These are phyloP conservation scores for Scedosporium boydii DNA, from an alignment of 2,329 filamentous ascomycete species.

Conservation along the genomic window DNA sequence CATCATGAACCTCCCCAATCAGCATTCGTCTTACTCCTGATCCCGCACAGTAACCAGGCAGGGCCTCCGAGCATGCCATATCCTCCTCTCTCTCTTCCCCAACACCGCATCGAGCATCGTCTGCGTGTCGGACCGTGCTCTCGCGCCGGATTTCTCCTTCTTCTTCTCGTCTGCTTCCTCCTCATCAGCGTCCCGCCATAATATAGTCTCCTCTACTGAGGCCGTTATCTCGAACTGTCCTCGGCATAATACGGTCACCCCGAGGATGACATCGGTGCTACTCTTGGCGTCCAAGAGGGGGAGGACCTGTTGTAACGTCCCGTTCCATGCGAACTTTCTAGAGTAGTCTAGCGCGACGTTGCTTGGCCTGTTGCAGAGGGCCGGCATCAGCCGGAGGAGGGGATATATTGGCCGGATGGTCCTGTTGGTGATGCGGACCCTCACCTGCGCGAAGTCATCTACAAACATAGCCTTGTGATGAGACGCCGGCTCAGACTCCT, in stretches of 20 bases:
- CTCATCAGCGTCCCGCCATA: conserved; percentile 30
- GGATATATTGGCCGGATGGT: conserved; percentile 58
- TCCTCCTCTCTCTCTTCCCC: conserved; percentile 49
- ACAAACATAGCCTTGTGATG: conserved; percentile 19
- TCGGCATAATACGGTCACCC: conserved; percentile 64
- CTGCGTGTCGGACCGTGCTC: conserved; percentile 43
- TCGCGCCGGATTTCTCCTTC: conserved; percentile 12
- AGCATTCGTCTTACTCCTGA: neutral
- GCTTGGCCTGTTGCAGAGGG: conserved; percentile 61
- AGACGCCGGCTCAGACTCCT: conserved; percentile 17
- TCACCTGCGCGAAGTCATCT: conserved; percentile 56
- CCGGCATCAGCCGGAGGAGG: conserved; percentile 67
- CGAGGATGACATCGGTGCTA: conserved; percentile 53
- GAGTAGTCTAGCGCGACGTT: conserved; percentile 71
- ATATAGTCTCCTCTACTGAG: conserved; percentile 68
- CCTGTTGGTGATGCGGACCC: conserved; percentile 65
- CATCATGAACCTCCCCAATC: neutral
- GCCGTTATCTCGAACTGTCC: conserved; percentile 78
- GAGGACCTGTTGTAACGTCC: conserved; percentile 67
- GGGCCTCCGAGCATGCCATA: conserved; percentile 54
- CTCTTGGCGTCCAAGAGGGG: conserved; percentile 51
- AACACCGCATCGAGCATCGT: conserved; percentile 49
- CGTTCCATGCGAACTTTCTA: conserved; percentile 76
- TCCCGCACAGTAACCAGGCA: conserved; percentile 40
- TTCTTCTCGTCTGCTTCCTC: conserved; percentile 16